Evolutionary conservation across 2,329 filamentous ascomycete species (phyloP), one percentile per base, ranked within the genome.

Genomic region (Zalaria sp.): DNA sequence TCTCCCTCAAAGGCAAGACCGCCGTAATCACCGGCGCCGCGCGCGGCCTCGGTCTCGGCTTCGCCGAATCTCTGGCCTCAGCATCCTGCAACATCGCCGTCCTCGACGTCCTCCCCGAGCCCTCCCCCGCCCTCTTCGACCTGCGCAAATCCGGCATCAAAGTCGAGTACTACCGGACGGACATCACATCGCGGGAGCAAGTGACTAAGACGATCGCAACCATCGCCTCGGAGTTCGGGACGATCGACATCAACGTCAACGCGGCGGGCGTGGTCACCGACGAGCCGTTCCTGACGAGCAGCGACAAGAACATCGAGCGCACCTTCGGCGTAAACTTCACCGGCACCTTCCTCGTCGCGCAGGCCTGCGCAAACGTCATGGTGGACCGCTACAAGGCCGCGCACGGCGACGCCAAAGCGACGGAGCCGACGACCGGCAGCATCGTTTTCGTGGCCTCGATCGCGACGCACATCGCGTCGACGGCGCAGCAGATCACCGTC

Each of bases 391-490:
- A 40, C 25, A 18, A 8, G 27, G 42, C n/a, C 38, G 38, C 27
- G 8, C 8, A n/a, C n/a, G 31, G 31, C 2, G 31, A 34, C 31
- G n/a, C 8, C 2, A 8, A 34, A 25, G 18, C 43, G 44, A n/a
- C 8, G 9, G 25, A 37, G 25, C 11, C 34, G 34, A 32, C 25
- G 6, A 34, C 31, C 27, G 58, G 57, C 38, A 51, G 50, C 26
- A 56, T 62, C 38, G 53, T 62, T 29, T 54, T 61, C 44, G 55
- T 62, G 38, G 58, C 56, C 31, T 57, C 53, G 29, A 53, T 60
- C 37, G 55, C 58, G 10, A 55, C 57, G 5, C 53, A 62, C 37
- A 47, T 57, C 43, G 55, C 53, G 8, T 34, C 31, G 6, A 51
- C 50, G 1, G 55, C 51, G 10, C 57, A 58, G 40, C 51, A 52